Conservation (phyloP, 805 yeast genomes). For the Kodamaea restingae region DNA sequence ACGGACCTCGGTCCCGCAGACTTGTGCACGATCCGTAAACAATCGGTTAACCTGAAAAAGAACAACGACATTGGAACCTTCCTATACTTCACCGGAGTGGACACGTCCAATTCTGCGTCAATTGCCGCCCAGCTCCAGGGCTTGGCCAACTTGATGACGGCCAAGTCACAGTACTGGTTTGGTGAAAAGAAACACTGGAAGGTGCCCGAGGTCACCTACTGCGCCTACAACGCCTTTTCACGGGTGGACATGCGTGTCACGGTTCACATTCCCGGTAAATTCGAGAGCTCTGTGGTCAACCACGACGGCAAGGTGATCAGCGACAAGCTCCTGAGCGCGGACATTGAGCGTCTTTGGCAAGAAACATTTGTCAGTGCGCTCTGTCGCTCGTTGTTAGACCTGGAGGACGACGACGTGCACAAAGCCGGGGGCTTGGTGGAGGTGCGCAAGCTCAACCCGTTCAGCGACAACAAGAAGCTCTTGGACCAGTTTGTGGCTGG, state of each 20-base stretch:
- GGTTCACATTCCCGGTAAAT: constrained; percentile 73
- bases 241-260: constrained; percentile 67
- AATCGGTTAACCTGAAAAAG: constrained; percentile 38
- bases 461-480: constrained; percentile 42
- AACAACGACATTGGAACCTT: constrained; percentile 60
- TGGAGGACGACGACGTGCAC: constrained; percentile 61
- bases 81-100: constrained; percentile 70
- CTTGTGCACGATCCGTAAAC: constrained; percentile 48
- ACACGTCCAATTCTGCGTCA: constrained; percentile 70
- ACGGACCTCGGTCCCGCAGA: constrained; percentile 73
- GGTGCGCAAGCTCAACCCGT: constrained; percentile 78
- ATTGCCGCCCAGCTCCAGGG: constrained; percentile 72
- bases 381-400: constrained; percentile 64
- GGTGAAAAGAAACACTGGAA: constrained; percentile 68
- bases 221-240: constrained; percentile 59
- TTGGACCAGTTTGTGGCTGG: constrained; percentile 52
- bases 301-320: constrained; percentile 49
- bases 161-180: constrained; percentile 71
- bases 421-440: constrained; percentile 65
- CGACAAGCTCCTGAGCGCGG: constrained; percentile 47
- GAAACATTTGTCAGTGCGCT: constrained; percentile 65
- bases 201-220: constrained; percentile 67
- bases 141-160: constrained; percentile 56
- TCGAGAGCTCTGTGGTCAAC: constrained; percentile 50
- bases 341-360: constrained; percentile 49